phyloP scores from a whole-genome alignment of 2,329 filamentous ascomycete genomes.

The Claviceps pazoutovae region DNA sequence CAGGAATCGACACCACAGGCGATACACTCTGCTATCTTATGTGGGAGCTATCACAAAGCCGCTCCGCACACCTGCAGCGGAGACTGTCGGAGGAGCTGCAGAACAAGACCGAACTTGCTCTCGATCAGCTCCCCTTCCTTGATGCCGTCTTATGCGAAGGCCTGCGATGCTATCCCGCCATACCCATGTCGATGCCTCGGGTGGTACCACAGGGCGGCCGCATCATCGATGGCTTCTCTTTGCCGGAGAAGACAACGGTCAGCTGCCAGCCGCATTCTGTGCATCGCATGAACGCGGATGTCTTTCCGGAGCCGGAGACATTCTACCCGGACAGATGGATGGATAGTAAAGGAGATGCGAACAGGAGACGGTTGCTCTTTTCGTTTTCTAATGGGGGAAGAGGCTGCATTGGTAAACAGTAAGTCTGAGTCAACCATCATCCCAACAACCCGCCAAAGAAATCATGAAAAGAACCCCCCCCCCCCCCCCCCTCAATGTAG shows the following conservation, averaged over 20 bases:
- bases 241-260: constrained; percentile 41
- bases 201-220: constrained; percentile 41
- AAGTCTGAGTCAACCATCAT: constrained; percentile 19
- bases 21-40: constrained; percentile 58
- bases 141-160: constrained; percentile 51
- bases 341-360: constrained; percentile 55
- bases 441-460: too few relatives aligned
- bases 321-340: constrained; percentile 82
- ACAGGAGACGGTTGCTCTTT: constrained; percentile 49
- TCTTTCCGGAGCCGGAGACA: constrained; percentile 64
- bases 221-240: constrained; percentile 37
- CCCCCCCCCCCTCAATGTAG: neutral
- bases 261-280: constrained; percentile 49
- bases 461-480: too few relatives aligned
- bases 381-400: constrained; percentile 52
- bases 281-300: constrained; percentile 44
- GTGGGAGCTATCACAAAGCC: constrained; percentile 53
- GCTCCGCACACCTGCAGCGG: constrained; percentile 35
- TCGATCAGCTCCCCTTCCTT: constrained; percentile 42
- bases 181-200: constrained; percentile 53
- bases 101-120: constrained; percentile 21
- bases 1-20: constrained; percentile 58
- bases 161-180: constrained; percentile 47
- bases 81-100: constrained; percentile 38
- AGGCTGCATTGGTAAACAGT: constrained; percentile 56